phyloP scores from a whole-genome alignment of 2,329 filamentous ascomycete genomes.

The Aspergillus bombycis region DNA sequence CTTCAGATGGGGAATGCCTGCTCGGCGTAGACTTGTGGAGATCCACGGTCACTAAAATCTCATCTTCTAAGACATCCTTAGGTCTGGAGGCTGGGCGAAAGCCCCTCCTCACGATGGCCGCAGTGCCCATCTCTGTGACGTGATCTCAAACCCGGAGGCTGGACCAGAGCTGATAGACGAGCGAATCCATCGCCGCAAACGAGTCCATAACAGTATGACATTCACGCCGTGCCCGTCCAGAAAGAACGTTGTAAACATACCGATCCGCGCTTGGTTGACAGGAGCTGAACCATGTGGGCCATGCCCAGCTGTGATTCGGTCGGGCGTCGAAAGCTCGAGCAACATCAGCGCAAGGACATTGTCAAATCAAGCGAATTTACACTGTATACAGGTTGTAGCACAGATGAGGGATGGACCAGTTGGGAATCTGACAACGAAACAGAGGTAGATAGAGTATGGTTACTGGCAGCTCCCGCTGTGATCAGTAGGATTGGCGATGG shows the following conservation, averaged over 20 bases:
- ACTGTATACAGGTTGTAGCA: not conserved
- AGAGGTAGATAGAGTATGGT: not conserved
- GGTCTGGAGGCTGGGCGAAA: not conserved
- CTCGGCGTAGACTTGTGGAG: not conserved
- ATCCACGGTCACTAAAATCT: not conserved
- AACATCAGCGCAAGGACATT: not conserved
- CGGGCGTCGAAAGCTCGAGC: not conserved
- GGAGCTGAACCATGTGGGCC: not conserved
- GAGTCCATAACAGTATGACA: not conserved
- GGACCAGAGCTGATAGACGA: not conserved
- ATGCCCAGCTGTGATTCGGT: not conserved
- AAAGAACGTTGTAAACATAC: not conserved
- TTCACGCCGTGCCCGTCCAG: not conserved
- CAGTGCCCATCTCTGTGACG: not conserved
- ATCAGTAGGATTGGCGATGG: conserved; percentile 1
- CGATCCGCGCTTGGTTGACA: not conserved
- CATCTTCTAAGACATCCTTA: not conserved
- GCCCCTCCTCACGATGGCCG: not conserved
- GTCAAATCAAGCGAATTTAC: not conserved
- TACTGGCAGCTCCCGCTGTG: not conserved
- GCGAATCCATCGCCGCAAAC: not conserved
- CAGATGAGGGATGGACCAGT: not conserved
- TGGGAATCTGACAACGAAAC: not conserved
- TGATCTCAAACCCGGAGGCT: not conserved
- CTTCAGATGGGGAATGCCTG: not conserved